phyloP scores from a whole-genome alignment of 805 yeast species.

The Myxozyma lipomycoides region DNA sequence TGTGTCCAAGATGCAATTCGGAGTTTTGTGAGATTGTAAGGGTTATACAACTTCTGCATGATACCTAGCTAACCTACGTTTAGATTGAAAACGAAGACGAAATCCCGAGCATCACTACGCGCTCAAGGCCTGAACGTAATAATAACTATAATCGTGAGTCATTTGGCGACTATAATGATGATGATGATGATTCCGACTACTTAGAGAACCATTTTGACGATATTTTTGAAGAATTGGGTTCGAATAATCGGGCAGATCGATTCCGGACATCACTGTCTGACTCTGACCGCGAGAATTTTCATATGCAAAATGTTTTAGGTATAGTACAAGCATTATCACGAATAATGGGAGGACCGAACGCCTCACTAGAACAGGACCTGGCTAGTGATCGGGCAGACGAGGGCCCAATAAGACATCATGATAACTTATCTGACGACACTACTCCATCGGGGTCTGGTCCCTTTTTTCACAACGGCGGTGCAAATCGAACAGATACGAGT shows the following conservation, averaged over 20 bases:
- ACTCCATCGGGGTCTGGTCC: too few relatives aligned
- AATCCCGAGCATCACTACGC: too few relatives aligned
- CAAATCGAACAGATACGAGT: not conserved
- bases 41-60: not conserved
- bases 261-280: slow-evolving; percentile 29
- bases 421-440: too few relatives aligned
- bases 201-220: slow-evolving; percentile 27
- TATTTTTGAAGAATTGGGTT: not conserved
- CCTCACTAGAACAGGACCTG: not conserved
- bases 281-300: slow-evolving; percentile 1
- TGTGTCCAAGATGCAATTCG: slow-evolving; percentile 24
- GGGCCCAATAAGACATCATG: too few relatives aligned
- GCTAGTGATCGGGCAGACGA: too few relatives aligned
- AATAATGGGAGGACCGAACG: slow-evolving; percentile 2
- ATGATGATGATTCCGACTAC: slow-evolving; percentile 43
- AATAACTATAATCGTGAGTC: too few relatives aligned
- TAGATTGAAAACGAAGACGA: not conserved
- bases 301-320: slow-evolving; percentile 10
- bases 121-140: too few relatives aligned
- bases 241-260: not conserved
- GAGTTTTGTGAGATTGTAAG: slow-evolving; percentile 28
- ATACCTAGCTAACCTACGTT: not conserved
- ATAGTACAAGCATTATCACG: slow-evolving; percentile 12
- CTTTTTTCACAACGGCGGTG: not conserved
- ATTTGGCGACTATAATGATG: too few relatives aligned